Percentiles rank a stretch among this genome's conserved stretches.
Evolutionary conservation across 75 land plant species (phyloP).

Genomic region (Cunninghamia lanceolata): DNA sequence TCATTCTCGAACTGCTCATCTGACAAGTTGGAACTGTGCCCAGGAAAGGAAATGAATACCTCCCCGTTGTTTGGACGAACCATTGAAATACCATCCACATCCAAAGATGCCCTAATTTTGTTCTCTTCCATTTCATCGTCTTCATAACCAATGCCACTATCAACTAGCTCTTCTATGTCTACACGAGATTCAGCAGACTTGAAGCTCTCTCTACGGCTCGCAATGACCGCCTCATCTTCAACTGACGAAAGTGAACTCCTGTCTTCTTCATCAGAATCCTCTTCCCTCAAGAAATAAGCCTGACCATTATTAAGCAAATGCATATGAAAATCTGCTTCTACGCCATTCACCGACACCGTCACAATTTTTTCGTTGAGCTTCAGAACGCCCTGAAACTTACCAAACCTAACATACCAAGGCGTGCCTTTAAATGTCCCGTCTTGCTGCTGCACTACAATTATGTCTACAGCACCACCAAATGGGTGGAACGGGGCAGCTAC

Average conservation of each 20-base stretch:
- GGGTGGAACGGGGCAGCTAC: constrained; percentile 95
- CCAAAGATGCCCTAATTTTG: background rate
- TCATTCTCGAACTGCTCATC: background rate
- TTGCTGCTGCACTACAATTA: constrained; percentile 87
- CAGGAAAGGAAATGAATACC: background rate
- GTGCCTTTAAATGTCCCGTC: constrained; percentile 86
- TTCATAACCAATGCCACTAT: background rate
- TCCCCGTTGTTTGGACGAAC: constrained; percentile 3
- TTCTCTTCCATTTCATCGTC: background rate
- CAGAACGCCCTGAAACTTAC: constrained; percentile 92
- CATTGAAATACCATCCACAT: background rate
- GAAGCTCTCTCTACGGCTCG: constrained; percentile 4
- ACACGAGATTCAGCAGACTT: constrained; percentile 5
- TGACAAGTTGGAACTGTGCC: background rate
- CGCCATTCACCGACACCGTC: constrained; percentile 69
- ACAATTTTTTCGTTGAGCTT: constrained; percentile 83
- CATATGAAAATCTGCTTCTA: constrained; percentile 80
- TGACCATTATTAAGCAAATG: constrained; percentile 83
- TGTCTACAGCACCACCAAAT: constrained; percentile 96
- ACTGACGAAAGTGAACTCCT: constrained; percentile 1
- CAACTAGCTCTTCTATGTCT: constrained; percentile 1
- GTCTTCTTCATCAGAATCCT: constrained; percentile 30
- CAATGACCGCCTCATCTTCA: background rate
- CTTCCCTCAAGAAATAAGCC: constrained; percentile 85
- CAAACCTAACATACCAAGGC: constrained; percentile 97